phyloP scores from a whole-genome alignment of 768 basidiomycete genomes.

The Tulasnella sp. region DNA sequence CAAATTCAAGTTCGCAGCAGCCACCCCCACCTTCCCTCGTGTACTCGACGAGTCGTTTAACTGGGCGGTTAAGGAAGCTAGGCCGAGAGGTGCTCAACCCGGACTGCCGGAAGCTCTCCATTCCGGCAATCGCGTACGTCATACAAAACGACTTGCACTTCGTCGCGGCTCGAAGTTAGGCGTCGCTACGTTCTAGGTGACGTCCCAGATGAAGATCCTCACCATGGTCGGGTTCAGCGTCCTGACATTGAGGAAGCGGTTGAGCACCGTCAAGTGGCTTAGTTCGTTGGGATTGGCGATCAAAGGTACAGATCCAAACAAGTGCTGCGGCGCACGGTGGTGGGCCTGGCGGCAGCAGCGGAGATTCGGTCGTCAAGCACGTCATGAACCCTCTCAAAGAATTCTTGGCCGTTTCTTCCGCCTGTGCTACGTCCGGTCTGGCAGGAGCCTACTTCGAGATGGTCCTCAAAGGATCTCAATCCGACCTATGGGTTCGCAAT shows the following conservation, averaged over 20 bases:
- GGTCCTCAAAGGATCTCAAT: constrained; percentile 83
- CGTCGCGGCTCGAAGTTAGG: constrained; percentile 90
- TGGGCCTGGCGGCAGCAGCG: no score
- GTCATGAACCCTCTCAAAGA: constrained; percentile 78
- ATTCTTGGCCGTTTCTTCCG: constrained; percentile 79
- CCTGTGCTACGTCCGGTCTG: constrained; percentile 91
- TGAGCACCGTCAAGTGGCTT: constrained; percentile 72
- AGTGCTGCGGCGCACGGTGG: constrained; percentile 23
- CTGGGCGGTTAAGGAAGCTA: constrained; percentile 45
- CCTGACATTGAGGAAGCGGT: constrained; percentile 64
- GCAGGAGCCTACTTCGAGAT: constrained; percentile 98
- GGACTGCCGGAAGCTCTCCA: constrained; percentile 96
- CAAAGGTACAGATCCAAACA: constrained; percentile 84
- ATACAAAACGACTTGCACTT: constrained; percentile 96
- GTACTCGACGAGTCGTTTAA: neutral
- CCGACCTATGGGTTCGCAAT: constrained; percentile 93
- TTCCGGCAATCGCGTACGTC: constrained; percentile 92
- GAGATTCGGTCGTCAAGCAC: constrained; percentile 30
- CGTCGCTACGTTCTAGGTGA: constrained; percentile 94
- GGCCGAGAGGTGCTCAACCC: constrained; percentile 67
- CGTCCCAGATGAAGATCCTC: constrained; percentile 95
- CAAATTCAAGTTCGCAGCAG: constrained; percentile 14
- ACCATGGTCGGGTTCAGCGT: constrained; percentile 89
- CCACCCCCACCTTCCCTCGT: neutral
- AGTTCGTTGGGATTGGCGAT: constrained; percentile 81